A percentile compares a stretch with the other conserved stretches of the same genome.
These are phyloP conservation scores for Xylaria sp. DNA, from an alignment of 2,329 filamentous ascomycete genomes.

Conservation along the genomic window DNA sequence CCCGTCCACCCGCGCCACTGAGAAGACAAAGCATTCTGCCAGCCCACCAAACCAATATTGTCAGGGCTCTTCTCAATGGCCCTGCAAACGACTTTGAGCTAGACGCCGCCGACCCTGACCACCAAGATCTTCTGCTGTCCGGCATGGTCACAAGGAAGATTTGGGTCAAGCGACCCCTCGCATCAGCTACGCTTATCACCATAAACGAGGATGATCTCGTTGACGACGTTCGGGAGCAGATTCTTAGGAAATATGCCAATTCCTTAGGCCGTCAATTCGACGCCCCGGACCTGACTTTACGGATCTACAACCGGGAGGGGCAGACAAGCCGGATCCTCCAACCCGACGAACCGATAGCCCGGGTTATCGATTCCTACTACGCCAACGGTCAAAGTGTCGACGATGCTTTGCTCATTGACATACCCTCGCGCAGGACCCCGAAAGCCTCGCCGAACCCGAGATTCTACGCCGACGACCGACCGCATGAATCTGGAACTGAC, in stretches of 20 bases:
- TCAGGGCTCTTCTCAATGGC: constrained; percentile 63
- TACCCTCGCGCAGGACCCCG: constrained; percentile 79
- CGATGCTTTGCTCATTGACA: constrained; percentile 91
- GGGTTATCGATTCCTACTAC: constrained; percentile 82
- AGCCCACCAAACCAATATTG: constrained; percentile 57
- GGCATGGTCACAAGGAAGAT: constrained; percentile 80
- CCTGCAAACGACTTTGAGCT: constrained; percentile 54
- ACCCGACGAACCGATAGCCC: constrained; percentile 85
- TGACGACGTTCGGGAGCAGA: constrained; percentile 92
- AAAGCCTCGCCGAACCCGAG: constrained; percentile 74
- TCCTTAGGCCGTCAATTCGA: constrained; percentile 90
- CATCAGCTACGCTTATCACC: constrained; percentile 86
- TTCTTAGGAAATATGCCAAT: constrained; percentile 92
- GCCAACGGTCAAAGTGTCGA: constrained; percentile 87
- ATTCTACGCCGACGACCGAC: constrained; percentile 47
- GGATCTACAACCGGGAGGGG: constrained; percentile 77
- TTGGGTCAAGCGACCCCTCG: constrained; percentile 90
- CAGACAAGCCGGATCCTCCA: constrained; percentile 75
- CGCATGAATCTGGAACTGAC: constrained; percentile 50
- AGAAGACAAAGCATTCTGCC: constrained; percentile 59
- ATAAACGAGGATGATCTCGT: constrained; percentile 90
- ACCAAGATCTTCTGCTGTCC: constrained; percentile 54
- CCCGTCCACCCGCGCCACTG: constrained; percentile 46
- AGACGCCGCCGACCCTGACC: constrained; percentile 48
- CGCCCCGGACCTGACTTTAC: constrained; percentile 85